Base-by-base conservation (phyloP, 1,284 basidiomycete species). In the Ganoderma leucocontextum region DNA sequence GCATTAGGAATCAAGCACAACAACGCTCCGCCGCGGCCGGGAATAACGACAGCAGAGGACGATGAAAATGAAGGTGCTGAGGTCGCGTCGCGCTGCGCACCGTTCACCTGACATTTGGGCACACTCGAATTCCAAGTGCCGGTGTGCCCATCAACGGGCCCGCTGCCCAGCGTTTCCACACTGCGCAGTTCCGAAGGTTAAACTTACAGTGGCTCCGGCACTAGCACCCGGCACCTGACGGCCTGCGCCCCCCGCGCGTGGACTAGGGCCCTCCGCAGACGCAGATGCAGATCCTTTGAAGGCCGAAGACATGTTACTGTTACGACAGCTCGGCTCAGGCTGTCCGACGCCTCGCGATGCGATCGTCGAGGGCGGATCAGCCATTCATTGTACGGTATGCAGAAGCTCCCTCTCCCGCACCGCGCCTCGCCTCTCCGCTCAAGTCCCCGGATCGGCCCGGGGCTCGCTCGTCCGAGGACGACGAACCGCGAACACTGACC, bases 251-350 rank as follows among this genome's bases (percentile, higher is more conserved):
- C 44, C 47, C 47, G 47, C 47, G 47, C 47, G 17, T 41, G 12
- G 3, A 41, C 17, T 41, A 29, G 29, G 29, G 29, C 41, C 17
- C 17, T 19, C 1, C 25, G 47, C 22, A 49, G n/a, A 25, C 10
- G 47, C 47, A 19, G 47, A 25, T 13, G n/a, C 15, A 7, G n/a
- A 47, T 47, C 5, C n/a, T 47, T 49, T 25, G 47, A 49, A 49
- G 47, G 22, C 47, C 22, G 47, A 22, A 22, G 47, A 29, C 29
- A 29, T 29, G 22, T 15, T 12, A 13, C 4, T 12, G 47, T 25
- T 49, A 49, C 47, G 47, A 49, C 47, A 49, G 22, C 47, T 49
- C 47, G 47, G 47, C 47, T 29, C 29, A 29, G 47, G 47, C n/a
- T 47, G 44, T 19, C 41, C 15, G 41, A 13, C 7, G 47, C 47